phyloP scores from a whole-genome alignment of 306 rosid genomes.

The Fagus crenata region DNA sequence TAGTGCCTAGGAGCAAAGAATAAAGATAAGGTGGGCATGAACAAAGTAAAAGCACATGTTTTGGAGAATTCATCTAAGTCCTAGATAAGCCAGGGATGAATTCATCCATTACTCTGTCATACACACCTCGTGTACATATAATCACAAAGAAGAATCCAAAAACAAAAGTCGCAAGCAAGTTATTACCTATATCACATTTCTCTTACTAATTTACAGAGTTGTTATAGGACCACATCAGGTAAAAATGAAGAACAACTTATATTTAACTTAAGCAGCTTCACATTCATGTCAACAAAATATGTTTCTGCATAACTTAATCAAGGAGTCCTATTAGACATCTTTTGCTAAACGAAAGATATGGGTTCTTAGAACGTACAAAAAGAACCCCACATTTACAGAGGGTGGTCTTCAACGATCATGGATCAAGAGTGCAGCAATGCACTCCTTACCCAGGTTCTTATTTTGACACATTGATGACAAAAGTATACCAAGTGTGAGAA shows the following conservation, averaged over 20 bases:
- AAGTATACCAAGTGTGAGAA: not conserved
- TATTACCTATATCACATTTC: not conserved
- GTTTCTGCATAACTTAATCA: not conserved
- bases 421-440: not conserved
- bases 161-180: not conserved
- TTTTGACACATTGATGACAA: not conserved
- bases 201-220: not conserved
- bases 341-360: not conserved
- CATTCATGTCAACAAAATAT: not conserved
- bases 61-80: not conserved
- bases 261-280: not conserved
- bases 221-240: not conserved
- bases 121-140: not conserved
- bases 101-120: not conserved
- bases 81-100: not conserved
- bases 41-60: not conserved
- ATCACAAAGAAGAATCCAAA: not conserved
- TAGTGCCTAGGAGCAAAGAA: not conserved
- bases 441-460: not conserved
- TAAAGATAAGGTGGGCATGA: not conserved
- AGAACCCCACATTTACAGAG: not conserved
- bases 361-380: not conserved
- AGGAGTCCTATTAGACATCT: not conserved
- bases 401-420: not conserved
- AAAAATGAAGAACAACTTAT: not conserved